Conservation (phyloP, 768 basidiomycete species). For the Boletellus emodensis region DNA sequence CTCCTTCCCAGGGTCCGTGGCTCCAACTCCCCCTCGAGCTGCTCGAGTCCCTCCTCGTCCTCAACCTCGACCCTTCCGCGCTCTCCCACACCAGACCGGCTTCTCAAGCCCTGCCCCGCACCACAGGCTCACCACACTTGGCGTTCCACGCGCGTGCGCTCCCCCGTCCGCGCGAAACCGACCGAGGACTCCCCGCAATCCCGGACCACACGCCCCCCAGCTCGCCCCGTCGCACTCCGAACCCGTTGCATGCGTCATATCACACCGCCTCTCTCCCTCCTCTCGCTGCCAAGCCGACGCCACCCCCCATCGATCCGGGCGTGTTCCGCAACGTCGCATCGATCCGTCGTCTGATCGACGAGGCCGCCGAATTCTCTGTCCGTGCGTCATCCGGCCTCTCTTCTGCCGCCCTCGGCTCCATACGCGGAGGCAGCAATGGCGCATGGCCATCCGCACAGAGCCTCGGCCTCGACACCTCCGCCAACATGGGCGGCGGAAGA, state of each 20-base stretch:
- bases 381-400: conserved; percentile 84
- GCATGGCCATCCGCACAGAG: conserved; percentile 64
- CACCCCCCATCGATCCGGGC: conserved; percentile 87
- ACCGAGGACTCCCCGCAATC: conserved; percentile 38
- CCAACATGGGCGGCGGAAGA: conserved; percentile 54
- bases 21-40: conserved; percentile 84
- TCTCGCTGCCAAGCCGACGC: conserved; percentile 63
- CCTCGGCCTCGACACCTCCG: conserved; percentile 58
- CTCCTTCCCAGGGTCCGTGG: conserved; percentile 72
- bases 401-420: conserved; percentile 65
- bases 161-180: conserved; percentile 33
- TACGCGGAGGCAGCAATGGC: conserved; percentile 43
- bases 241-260: conserved; percentile 30
- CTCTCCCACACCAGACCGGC: conserved; percentile 46
- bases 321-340: conserved; percentile 73
- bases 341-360: conserved; percentile 82
- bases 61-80: conserved; percentile 74
- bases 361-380: conserved; percentile 83
- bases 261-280: conserved; percentile 35
- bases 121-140: conserved; percentile 23
- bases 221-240: conserved; percentile 37
- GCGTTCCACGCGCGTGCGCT: conserved; percentile 13
- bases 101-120: conserved; percentile 26
- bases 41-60: conserved; percentile 71
- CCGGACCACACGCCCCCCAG: conserved; percentile 44